Evolutionary conservation across 2,329 filamentous ascomycete genomes (phyloP).

Genomic region (Aspergillus intermedius): DNA sequence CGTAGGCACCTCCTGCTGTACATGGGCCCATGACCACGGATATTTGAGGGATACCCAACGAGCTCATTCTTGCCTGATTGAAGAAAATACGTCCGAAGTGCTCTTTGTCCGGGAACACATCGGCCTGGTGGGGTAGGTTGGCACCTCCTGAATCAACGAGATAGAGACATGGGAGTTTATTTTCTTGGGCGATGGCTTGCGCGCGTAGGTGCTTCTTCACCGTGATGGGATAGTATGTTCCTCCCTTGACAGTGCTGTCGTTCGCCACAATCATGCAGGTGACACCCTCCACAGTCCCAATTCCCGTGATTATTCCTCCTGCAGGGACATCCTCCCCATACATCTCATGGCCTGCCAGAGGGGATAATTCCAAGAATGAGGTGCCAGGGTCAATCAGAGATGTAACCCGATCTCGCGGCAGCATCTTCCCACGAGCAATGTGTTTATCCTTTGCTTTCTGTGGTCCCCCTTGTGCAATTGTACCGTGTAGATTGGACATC

Average conservation of each 20-base stretch:
- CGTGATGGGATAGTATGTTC: conserved; percentile 94
- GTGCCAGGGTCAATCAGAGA: conserved; percentile 83
- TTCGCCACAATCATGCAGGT: conserved; percentile 91
- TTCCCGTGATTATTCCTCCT: conserved; percentile 85
- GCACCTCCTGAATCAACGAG: conserved; percentile 93
- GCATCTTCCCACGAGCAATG: conserved; percentile 81
- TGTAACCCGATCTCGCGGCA: conserved; percentile 81
- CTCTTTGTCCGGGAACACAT: conserved; percentile 90
- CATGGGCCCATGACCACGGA: conserved; percentile 96
- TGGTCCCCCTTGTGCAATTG: conserved; percentile 68
- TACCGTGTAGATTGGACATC: conserved; percentile 63
- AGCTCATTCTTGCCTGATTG: conserved; percentile 93
- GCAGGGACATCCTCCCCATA: conserved; percentile 87
- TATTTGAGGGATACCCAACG: conserved; percentile 82
- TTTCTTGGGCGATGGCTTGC: conserved; percentile 84
- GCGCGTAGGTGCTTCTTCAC: conserved; percentile 95
- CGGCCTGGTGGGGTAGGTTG: conserved; percentile 88
- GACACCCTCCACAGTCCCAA: conserved; percentile 84
- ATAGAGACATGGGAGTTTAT: conserved; percentile 79
- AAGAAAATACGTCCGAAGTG: conserved; percentile 98
- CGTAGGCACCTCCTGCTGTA: conserved; percentile 91
- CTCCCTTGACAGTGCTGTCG: conserved; percentile 94
- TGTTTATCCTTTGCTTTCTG: conserved; percentile 84
- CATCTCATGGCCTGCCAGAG: conserved; percentile 78
- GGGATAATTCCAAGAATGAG: conserved; percentile 85